phyloP scores from a whole-genome alignment of 495 filamentous ascomycete genomes.

The Xylaria scruposa region DNA sequence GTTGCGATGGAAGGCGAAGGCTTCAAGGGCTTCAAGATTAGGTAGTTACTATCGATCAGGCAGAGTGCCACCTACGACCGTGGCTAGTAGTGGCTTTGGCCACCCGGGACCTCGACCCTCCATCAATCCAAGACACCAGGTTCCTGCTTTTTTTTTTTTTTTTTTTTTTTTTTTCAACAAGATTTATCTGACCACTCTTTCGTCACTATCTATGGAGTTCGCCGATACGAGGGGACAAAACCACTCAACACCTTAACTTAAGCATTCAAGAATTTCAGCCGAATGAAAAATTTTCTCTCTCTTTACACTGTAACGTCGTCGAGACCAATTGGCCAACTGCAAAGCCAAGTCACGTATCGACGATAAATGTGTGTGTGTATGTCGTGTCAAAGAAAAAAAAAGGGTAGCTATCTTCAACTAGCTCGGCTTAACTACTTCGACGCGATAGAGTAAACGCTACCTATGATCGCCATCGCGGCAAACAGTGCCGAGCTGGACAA shows the following conservation, averaged over 20 bases:
- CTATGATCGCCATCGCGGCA: slow-evolving; percentile 18
- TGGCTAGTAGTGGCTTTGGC: slow-evolving; percentile 26
- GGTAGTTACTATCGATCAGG: neutral
- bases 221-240: slow-evolving; percentile 13
- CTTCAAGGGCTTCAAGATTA: neutral
- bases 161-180: neutral
- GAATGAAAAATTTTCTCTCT: slow-evolving; percentile 26
- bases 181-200: slow-evolving; percentile 7
- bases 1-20: neutral
- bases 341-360: slow-evolving; percentile 25
- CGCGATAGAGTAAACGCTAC: neutral
- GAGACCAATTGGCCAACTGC: slow-evolving; percentile 27
- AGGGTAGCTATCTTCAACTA: slow-evolving; percentile 16
- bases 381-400: slow-evolving; percentile 20
- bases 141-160: neutral
- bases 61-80: slow-evolving; percentile 11
- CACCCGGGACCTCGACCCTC: slow-evolving; percentile 2
- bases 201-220: slow-evolving; percentile 14
- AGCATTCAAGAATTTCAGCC: slow-evolving; percentile 3
- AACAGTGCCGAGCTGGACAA: neutral
- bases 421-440: slow-evolving; percentile 1
- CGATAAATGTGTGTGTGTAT: slow-evolving; percentile 20
- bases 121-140: neutral
- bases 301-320: slow-evolving; percentile 12
- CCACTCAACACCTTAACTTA: neutral